Base-by-base conservation (phyloP, 352 stramenopile species). In the Blastocystis sp. region DNA sequence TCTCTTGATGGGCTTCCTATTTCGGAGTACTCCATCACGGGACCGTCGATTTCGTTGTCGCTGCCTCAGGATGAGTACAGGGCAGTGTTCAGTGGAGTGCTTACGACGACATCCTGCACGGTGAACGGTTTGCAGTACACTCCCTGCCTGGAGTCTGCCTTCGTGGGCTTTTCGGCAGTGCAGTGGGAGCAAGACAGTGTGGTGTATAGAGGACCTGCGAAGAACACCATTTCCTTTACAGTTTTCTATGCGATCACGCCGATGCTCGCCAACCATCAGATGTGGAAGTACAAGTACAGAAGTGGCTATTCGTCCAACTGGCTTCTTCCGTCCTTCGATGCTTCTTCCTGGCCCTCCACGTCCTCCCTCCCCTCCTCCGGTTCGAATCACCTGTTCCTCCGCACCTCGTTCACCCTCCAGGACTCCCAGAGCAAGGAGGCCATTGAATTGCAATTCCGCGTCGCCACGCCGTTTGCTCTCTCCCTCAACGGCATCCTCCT, bases 381-480 rank as follows among this genome's bases (percentile, higher is more conserved):
- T n/a, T 52, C 64, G 19, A 0, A 24, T 40, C 7, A 71, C 45
- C 34, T 71, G 17, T 59, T 59, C 52, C 40, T 76, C 48, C 66
- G 66, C 4, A 57, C 42, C 21, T n/a, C 24, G 3, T 76, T 76
- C 38, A 38, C 21, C 7, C 9, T 52, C 19, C 11, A 40, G n/a
- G 19, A 40, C 3, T 42, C 66, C 24, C n/a, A 76, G n/a, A 24
- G 28, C 10, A n/a, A 11, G 42, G 2, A 34, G 14, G 66, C 34
- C 24, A 17, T 76, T 1, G 66, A 76, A 34, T 34, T 76, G 19
- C 66, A 45, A 34, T 34, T 59, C n/a, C 66, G 66, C n/a, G 48
- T 38, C 1, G 40, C n/a, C 9, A 76, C n/a, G 2, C 66, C 66
- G 7, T 38, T 76, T 28, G 21, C 21, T 1, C 42, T 76, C 11